Conservation (phyloP, 139 green algal species). For the Chlorella vulgaris region DNA sequence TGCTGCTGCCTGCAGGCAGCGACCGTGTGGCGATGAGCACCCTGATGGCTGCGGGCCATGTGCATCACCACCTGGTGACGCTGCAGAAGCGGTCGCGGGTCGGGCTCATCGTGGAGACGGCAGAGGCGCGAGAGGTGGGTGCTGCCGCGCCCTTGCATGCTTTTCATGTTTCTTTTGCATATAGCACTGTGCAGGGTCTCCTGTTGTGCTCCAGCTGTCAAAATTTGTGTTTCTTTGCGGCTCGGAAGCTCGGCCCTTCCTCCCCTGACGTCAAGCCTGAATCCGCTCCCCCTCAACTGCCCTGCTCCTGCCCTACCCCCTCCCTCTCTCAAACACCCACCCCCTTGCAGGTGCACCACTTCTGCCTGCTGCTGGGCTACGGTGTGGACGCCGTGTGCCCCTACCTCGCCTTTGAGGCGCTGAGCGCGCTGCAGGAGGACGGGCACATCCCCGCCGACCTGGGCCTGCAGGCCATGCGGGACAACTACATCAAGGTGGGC, state of each 20-base stretch:
- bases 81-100: constrained; percentile 69
- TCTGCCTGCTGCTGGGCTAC: constrained; percentile 92
- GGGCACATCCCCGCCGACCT: constrained; percentile 65
- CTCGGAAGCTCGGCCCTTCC: too few relatives aligned
- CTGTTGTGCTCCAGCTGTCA: too few relatives aligned
- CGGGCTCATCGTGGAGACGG: constrained; percentile 84
- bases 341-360: constrained; percentile 81
- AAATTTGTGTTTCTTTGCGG: too few relatives aligned
- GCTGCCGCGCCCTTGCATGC: constrained; percentile 42
- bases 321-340: background rate
- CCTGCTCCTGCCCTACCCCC: background rate
- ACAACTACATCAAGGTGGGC: constrained; percentile 79
- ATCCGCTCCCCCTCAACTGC: too few relatives aligned
- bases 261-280: too few relatives aligned
- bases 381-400: constrained; percentile 93
- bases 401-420: constrained; percentile 92
- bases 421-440: constrained; percentile 77
- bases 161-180: too few relatives aligned
- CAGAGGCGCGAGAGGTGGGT: constrained; percentile 65
- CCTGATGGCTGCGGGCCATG: constrained; percentile 85
- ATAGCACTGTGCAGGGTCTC: too few relatives aligned
- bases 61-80: constrained; percentile 89
- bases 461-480: constrained; percentile 60
- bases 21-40: constrained; percentile 78
- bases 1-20: constrained; percentile 40